These are phyloP conservation scores for Solanum arcanum DNA, from an alignment of 257 asterid species.

Conservation along the genomic window DNA sequence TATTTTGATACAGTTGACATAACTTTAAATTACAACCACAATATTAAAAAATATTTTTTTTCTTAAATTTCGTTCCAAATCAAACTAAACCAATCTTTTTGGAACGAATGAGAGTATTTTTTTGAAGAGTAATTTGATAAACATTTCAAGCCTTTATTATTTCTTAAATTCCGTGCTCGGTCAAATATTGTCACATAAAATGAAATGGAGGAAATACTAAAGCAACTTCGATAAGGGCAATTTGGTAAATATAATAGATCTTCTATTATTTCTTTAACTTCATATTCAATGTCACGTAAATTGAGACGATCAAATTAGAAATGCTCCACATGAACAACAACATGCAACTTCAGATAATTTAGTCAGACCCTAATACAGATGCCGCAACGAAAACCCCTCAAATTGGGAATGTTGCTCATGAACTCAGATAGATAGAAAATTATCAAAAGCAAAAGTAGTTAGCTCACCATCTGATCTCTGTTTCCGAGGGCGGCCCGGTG, in stretches of 20 bases:
- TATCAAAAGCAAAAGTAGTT: background rate
- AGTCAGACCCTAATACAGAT: background rate
- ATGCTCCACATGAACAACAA: background rate
- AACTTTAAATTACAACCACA: too few relatives aligned
- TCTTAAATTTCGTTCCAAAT: too few relatives aligned
- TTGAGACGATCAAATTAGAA: background rate
- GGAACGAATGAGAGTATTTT: too few relatives aligned
- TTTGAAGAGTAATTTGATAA: too few relatives aligned
- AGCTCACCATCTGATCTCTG: background rate
- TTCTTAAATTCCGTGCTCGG: too few relatives aligned
- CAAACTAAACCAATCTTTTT: too few relatives aligned
- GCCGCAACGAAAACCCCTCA: background rate
- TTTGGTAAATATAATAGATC: background rate
- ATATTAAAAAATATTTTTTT: too few relatives aligned
- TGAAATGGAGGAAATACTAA: background rate
- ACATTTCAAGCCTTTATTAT: too few relatives aligned
- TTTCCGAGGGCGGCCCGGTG: background rate
- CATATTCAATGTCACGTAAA: rapidly evolving
- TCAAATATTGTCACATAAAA: too few relatives aligned
- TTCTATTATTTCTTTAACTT: background rate
- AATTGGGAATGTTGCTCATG: background rate
- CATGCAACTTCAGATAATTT: background rate
- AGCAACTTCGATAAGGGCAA: background rate
- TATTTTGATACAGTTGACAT: too few relatives aligned
- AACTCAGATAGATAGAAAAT: background rate